These are phyloP conservation scores for Achaetomium macrosporum DNA, from an alignment of 2,329 filamentous ascomycete species.

Conservation along the genomic window DNA sequence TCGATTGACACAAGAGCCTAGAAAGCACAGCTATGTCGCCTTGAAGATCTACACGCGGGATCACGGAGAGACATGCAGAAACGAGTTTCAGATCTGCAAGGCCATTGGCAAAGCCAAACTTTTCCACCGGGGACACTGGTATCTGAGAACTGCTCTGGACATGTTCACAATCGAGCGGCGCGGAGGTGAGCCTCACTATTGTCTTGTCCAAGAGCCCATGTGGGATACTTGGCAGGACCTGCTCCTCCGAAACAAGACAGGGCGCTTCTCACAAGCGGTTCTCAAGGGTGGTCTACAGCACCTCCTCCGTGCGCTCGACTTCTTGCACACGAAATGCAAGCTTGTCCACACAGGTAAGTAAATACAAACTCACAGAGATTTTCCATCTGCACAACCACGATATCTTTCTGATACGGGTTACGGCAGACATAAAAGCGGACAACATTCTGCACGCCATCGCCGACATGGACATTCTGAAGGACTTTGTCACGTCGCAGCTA, in stretches of 20 bases:
- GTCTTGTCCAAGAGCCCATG: constrained; percentile 34
- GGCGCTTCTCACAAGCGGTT: constrained; percentile 34
- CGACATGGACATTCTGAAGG: constrained; percentile 32
- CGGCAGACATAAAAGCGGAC: constrained; percentile 37
- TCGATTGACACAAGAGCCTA: not conserved
- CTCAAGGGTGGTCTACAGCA: constrained; percentile 31
- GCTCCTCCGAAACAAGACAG: constrained; percentile 31
- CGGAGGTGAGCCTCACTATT: constrained; percentile 28
- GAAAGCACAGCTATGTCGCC: constrained; percentile 1
- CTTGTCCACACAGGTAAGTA: constrained; percentile 39
- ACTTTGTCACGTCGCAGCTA: constrained; percentile 32
- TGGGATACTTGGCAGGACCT: constrained; percentile 38
- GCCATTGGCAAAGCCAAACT: constrained; percentile 16
- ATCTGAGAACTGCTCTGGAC: constrained; percentile 30
- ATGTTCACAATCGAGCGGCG: constrained; percentile 28
- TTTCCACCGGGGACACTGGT: constrained; percentile 27
- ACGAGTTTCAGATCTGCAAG: constrained; percentile 23
- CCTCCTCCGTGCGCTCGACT: constrained; percentile 36
- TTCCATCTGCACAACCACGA: no score
- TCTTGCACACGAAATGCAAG: constrained; percentile 37
- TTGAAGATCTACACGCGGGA: constrained; percentile 22
- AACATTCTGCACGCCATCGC: constrained; percentile 32
- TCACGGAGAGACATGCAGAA: not conserved
- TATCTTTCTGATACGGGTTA: not conserved
- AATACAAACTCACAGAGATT: no score